These are phyloP conservation scores for Kodamaea sp. DNA, from an alignment of 1,139 yeast species.

Conservation along the genomic window DNA sequence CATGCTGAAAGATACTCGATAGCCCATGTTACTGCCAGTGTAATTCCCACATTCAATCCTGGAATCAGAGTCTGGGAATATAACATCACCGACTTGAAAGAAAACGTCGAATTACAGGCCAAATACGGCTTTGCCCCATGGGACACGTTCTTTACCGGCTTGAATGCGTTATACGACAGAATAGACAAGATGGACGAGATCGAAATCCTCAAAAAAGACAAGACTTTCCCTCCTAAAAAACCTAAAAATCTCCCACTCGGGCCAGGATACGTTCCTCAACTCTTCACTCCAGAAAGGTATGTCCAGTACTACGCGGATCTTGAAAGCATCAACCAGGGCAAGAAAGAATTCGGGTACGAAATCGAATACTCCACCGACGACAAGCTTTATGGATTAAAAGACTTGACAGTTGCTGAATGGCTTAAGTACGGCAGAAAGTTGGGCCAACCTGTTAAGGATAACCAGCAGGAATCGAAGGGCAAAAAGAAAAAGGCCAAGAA, in stretches of 20 bases:
- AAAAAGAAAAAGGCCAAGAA: slow-evolving; percentile 11
- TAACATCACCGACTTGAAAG: slow-evolving; percentile 51
- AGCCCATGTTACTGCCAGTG: slow-evolving; percentile 70
- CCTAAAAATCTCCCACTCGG: slow-evolving; percentile 60
- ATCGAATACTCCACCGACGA: slow-evolving; percentile 72
- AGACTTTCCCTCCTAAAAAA: slow-evolving; percentile 66
- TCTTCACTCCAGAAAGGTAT: slow-evolving; percentile 70
- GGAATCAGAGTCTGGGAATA: slow-evolving; percentile 86
- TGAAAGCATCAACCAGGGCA: slow-evolving; percentile 47
- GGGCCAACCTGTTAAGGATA: slow-evolving; percentile 39
- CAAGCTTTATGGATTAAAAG: slow-evolving; percentile 52
- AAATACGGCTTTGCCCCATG: slow-evolving; percentile 41
- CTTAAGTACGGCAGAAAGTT: slow-evolving; percentile 54
- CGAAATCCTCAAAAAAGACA: slow-evolving; percentile 41
- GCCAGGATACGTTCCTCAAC: slow-evolving; percentile 72
- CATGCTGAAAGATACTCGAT: slow-evolving; percentile 63
- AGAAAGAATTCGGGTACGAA: slow-evolving; percentile 54
- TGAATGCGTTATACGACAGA: slow-evolving; percentile 34
- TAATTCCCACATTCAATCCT: slow-evolving; percentile 86
- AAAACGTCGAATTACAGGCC: slow-evolving; percentile 14
- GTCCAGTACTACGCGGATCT: slow-evolving; percentile 74
- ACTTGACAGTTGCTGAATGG: slow-evolving; percentile 62
- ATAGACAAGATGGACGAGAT: slow-evolving; percentile 16
- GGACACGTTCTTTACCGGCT: slow-evolving; percentile 53
- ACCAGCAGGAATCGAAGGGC: slow-evolving; percentile 3